phyloP scores from a whole-genome alignment of 129 eudicot genomes.

The Silybum marianum region DNA sequence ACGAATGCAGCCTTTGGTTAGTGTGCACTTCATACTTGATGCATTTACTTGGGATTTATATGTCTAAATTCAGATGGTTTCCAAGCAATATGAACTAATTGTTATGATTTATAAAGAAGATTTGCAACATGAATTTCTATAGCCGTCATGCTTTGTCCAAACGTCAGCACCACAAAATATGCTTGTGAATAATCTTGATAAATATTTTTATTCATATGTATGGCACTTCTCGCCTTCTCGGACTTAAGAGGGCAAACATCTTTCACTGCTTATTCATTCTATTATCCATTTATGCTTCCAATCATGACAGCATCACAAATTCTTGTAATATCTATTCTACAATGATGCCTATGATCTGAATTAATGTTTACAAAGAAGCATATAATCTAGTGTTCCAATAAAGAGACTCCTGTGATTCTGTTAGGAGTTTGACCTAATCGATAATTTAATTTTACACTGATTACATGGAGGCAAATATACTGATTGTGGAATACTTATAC shows the following conservation, averaged over 20 bases:
- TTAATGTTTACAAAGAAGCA: background rate
- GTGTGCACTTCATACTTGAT: constrained; percentile 26
- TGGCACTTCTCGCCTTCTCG: background rate
- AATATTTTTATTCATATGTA: background rate
- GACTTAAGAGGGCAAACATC: background rate
- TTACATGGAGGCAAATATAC: background rate
- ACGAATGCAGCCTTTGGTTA: constrained; percentile 92
- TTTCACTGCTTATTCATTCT: background rate
- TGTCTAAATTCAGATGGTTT: background rate
- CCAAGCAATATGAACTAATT: background rate
- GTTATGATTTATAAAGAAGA: constrained; percentile 4
- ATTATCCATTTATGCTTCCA: background rate
- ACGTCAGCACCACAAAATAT: background rate
- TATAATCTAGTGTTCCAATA: background rate
- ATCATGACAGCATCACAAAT: background rate
- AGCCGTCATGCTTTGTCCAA: background rate
- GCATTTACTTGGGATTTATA: constrained; percentile 4
- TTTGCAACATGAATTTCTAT: background rate
- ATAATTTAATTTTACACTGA: background rate
- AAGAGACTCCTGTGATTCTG: background rate
- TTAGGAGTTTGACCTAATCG: background rate
- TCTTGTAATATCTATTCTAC: background rate
- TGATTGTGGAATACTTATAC: background rate
- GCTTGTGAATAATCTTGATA: background rate
- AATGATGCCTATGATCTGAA: constrained; percentile 1